Evolutionary conservation across 148 eudicot genomes (phyloP).

Genomic region (Persicaria maculosa): DNA sequence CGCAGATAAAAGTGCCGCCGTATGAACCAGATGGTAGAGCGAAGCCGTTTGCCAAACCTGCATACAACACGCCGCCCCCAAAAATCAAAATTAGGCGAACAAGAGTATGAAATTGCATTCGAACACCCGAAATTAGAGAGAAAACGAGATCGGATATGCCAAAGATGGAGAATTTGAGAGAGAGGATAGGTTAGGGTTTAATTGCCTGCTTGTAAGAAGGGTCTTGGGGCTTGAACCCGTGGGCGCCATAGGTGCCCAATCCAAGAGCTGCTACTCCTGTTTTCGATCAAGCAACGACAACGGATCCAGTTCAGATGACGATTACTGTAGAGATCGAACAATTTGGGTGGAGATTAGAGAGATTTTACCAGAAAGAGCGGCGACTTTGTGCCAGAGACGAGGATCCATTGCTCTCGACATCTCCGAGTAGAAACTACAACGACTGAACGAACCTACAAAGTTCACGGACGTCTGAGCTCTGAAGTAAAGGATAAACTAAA

Average conservation of each 20-base stretch:
- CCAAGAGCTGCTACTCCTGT: slow-evolving; percentile 78
- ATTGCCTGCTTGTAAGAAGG: slow-evolving; percentile 67
- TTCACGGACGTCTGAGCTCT: too few species aligned
- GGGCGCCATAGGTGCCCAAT: slow-evolving; percentile 86
- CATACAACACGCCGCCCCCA: not conserved
- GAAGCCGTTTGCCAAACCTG: slow-evolving; percentile 97
- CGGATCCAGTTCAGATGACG: not conserved
- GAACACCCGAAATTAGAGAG: not conserved
- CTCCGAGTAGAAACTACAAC: too few species aligned
- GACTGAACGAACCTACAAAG: too few species aligned
- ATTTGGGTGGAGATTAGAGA: not conserved
- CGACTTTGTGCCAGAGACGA: slow-evolving; percentile 78
- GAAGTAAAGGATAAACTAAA: too few species aligned
- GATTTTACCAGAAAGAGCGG: slow-evolving; percentile 58
- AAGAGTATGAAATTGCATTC: not conserved
- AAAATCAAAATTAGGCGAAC: not conserved
- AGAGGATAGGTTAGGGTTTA: not conserved
- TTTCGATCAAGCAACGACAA: not conserved
- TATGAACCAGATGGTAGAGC: slow-evolving; percentile 83
- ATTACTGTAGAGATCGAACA: not conserved
- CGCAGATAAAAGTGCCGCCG: slow-evolving; percentile 75
- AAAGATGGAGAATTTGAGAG: not conserved
- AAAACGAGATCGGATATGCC: not conserved
- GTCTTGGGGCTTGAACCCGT: slow-evolving; percentile 79
- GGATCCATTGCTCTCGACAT: slow-evolving; percentile 42